Base-by-base conservation (phyloP, 1,139 yeast species). In the Zygoascus sp. region DNA sequence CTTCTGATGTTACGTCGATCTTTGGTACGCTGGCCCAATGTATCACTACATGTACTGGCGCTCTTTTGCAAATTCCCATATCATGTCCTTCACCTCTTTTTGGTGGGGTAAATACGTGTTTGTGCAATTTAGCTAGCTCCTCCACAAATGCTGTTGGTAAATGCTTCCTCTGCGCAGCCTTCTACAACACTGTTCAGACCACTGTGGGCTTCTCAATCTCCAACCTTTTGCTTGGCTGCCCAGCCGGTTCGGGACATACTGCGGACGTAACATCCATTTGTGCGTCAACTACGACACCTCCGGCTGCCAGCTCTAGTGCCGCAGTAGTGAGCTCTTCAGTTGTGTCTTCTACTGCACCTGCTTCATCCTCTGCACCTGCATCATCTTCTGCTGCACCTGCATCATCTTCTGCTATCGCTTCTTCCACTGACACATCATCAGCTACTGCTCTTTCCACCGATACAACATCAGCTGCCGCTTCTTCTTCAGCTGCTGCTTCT, bases 11-110 rank as follows among this genome's bases (percentile, higher is more conserved):
- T n/a, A n/a, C n/a, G n/a, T n/a, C n/a, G n/a, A n/a, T 35, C 27
- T 10, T 35, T 15, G 25, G 25, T 20, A 27, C 19, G 6, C 13
- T 35, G 19, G 39, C 13, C 15, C 13, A 5, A 5, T 49, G 52
- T 42, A 37, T 47, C 41, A 23, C 46, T 30, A 41, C 43, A 20
- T 50, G 53, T 28, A 44, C 50, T 11, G 20, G 27, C 4, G 52
- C 53, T 13, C 21, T 44, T 5, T 22, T 36, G 11, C 22, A 43
- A 17, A 21, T 50, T 34, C 30, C 43, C 28, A n/a, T n/a, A n/a
- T n/a, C n/a, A n/a, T n/a, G n/a, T n/a, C n/a, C n/a, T n/a, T n/a
- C n/a, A n/a, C n/a, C n/a, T n/a, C n/a, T n/a, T n/a, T n/a, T n/a
- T n/a, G n/a, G n/a, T n/a, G n/a, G n/a, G n/a, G n/a, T n/a, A n/a